These are phyloP conservation scores for Dipodascopsis uninucleata DNA, from an alignment of 805 yeast species.

Conservation along the genomic window DNA sequence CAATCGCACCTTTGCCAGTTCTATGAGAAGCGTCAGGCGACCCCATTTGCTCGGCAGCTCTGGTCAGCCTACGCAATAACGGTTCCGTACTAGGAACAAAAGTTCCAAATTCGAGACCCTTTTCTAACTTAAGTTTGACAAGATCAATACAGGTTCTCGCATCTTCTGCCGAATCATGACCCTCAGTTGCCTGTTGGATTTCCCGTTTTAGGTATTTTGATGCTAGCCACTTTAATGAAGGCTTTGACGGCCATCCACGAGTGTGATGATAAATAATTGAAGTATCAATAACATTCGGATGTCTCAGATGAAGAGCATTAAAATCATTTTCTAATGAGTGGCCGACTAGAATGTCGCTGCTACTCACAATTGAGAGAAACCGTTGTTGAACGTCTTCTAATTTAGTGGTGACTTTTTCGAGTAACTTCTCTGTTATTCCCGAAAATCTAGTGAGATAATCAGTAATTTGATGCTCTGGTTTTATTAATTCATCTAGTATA, in stretches of 20 bases:
- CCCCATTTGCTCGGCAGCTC: conserved; percentile 6
- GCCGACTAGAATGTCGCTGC: conserved; percentile 70
- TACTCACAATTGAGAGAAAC: conserved; percentile 47
- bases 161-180: conserved; percentile 88
- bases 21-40: conserved; percentile 12
- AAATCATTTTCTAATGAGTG: conserved; percentile 88
- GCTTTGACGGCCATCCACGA: conserved; percentile 78
- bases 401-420: conserved; percentile 60
- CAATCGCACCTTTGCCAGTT: conserved; percentile 33
- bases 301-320: conserved; percentile 63
- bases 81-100: conserved; percentile 31
- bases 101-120: conserved; percentile 66
- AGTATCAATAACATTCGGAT: conserved; percentile 76
- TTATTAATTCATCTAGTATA: conserved; percentile 68
- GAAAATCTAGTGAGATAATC: conserved; percentile 83
- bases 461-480: conserved; percentile 67
- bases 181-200: conserved; percentile 63
- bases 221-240: conserved; percentile 72
- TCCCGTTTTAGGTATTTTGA: conserved; percentile 48
- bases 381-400: conserved; percentile 62
- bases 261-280: conserved; percentile 67
- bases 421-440: conserved; percentile 74
- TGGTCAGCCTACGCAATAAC: conserved; percentile 21
- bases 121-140: conserved; percentile 61
- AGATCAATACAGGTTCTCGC: conserved; percentile 75